Evolutionary conservation across 495 filamentous ascomycete species (phyloP).

Genomic region (Wilcoxina mikolae): DNA sequence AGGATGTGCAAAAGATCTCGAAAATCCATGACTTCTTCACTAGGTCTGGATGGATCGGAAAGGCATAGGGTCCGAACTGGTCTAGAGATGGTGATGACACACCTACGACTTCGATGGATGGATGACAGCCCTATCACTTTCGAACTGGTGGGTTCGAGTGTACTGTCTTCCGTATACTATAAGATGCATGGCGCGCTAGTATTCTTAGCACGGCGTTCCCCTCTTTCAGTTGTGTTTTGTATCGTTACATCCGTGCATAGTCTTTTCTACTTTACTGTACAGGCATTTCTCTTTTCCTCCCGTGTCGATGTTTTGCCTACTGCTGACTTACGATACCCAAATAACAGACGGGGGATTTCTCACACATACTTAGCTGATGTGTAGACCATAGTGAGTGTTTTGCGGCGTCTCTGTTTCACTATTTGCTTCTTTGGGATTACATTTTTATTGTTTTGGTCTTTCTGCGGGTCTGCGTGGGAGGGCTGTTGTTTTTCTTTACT

Average conservation of each 20-base stretch:
- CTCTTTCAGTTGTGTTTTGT: not conserved
- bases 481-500: not conserved
- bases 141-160: no score
- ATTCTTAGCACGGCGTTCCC: not conserved
- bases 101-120: no score
- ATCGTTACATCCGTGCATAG: not conserved
- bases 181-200: not conserved
- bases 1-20: slow-evolving; percentile 45
- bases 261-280: no score
- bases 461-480: no score
- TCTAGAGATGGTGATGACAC: no score
- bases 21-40: slow-evolving; percentile 91
- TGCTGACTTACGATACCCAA: not conserved
- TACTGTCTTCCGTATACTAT: no score
- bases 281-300: not conserved
- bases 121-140: no score
- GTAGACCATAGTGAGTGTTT: not conserved
- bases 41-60: slow-evolving; percentile 79
- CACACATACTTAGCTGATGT: not conserved
- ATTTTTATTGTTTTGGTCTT: no score
- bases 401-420: no score
- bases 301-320: not conserved
- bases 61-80: no score
- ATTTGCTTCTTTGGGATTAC: no score
- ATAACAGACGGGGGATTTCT: not conserved